Evolutionary conservation across 495 filamentous ascomycete species (phyloP), one percentile per base, ranked within the genome.

Genomic region (Podospora appendiculata): DNA sequence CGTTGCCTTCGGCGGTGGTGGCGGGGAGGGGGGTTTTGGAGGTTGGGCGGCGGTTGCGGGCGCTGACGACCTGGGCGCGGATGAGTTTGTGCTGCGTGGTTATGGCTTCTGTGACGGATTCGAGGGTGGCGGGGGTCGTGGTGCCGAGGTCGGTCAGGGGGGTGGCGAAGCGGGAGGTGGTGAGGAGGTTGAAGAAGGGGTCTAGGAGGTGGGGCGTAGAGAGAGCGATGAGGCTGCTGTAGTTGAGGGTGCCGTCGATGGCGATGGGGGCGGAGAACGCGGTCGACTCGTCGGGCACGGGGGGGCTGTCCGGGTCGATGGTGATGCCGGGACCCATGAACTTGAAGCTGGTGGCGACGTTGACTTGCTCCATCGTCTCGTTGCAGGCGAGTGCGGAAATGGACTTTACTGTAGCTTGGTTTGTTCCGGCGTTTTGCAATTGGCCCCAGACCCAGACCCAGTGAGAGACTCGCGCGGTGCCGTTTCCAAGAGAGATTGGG

Each of bases 71-170:
- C 50, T 65, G 62, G 4, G 59, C 36, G 57, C 63, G 46, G 61
- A 74, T 33, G 66, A 81, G 49, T 51, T 69, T 19, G 61, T 75
- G 34, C 59, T 79, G 45, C 54, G 68, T 8, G 52, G 70, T 13
- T 71, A 82, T 57, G 70, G 81, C 19, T 56, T 71, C 17, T 19
- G 39, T 18, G 41, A 65, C 47, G 11, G 40, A 19, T 32, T 56
- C 46, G 2, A 42, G 12, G 1, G 35, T 36, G 16, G 41, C 35
- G 35, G 46, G 13, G 16, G 38, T 14, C n/a, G 47, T 33, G 14
- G 42, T 19, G 32, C 46, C 52, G 16, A 63, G 58, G 32, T 49
- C 32, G 4, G 39, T n/a, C 0, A 43, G 33, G 3, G 60, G 49
- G 12, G 61, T 41, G 11, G 51, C 58, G 45, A 52, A 59, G 4